These are phyloP conservation scores for Cladophialophora yegresii DNA, from an alignment of 2,329 filamentous ascomycete species.

Conservation along the genomic window DNA sequence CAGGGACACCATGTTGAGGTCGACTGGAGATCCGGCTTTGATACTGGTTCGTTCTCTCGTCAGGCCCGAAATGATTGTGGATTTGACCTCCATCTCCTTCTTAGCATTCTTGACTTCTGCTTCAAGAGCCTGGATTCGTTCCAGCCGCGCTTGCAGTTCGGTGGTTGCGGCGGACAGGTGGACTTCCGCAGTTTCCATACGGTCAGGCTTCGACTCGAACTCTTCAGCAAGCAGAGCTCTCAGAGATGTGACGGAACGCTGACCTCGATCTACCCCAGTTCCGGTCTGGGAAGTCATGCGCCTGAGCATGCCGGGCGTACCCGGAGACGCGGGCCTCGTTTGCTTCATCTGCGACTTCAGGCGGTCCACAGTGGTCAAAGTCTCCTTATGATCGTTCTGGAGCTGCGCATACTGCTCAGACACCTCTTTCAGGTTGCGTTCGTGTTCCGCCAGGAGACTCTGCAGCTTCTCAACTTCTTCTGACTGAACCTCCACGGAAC, in stretches of 20 bases:
- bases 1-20: constrained; percentile 85
- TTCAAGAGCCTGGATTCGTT: constrained; percentile 87
- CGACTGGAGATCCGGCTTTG: constrained; percentile 75
- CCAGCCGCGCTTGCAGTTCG: constrained; percentile 81
- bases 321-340: constrained; percentile 56
- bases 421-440: constrained; percentile 71
- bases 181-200: constrained; percentile 87
- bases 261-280: constrained; percentile 83
- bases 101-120: constrained; percentile 77
- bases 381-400: constrained; percentile 76
- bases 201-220: constrained; percentile 77
- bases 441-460: constrained; percentile 71
- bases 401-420: constrained; percentile 79
- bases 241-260: constrained; percentile 85
- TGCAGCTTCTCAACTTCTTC: constrained; percentile 73
- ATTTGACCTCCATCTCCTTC: constrained; percentile 97
- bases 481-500: constrained; percentile 37
- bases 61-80: constrained; percentile 90
- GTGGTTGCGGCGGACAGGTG: constrained; percentile 91
- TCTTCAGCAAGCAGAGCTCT: constrained; percentile 85
- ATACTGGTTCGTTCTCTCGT: constrained; percentile 91
- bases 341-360: constrained; percentile 85
- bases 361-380: constrained; percentile 83
- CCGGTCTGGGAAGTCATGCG: constrained; percentile 91
- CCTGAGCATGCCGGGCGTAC: constrained; percentile 71